Evolutionary conservation across 306 rosid species (phyloP).

Genomic region (Cucumis melo): DNA sequence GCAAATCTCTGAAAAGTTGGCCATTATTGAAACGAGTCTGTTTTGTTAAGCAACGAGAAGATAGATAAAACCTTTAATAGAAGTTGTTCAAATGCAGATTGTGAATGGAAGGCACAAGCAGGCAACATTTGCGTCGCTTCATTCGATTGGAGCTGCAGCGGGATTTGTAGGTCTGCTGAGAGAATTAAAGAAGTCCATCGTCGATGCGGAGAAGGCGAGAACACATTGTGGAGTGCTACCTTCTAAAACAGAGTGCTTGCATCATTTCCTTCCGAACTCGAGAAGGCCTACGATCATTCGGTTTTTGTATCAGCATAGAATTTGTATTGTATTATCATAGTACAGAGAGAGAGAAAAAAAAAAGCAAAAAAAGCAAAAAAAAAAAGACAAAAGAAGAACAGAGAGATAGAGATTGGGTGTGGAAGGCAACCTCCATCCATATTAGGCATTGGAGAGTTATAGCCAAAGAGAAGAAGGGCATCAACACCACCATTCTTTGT

Average conservation of each 20-base stretch:
- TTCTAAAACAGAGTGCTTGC: slow-evolving; percentile 28
- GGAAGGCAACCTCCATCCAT: slow-evolving; percentile 49
- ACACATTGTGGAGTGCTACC: slow-evolving; percentile 78
- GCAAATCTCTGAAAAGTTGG: background rate
- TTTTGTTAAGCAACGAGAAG: background rate
- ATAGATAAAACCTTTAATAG: background rate
- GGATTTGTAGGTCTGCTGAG: slow-evolving; percentile 91
- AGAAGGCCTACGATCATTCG: slow-evolving; percentile 24
- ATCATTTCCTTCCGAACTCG: slow-evolving; percentile 49
- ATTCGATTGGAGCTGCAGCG: slow-evolving; percentile 96
- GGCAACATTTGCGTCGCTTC: slow-evolving; percentile 98
- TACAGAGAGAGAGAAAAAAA: slow-evolving; percentile 12
- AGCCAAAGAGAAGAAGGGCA: slow-evolving; percentile 27
- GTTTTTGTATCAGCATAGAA: slow-evolving; percentile 21
- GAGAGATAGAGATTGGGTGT: slow-evolving; percentile 20
- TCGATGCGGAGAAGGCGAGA: slow-evolving; percentile 93
- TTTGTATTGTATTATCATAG: slow-evolving; percentile 18
- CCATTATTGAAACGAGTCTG: background rate
- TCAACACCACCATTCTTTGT: slow-evolving; percentile 48
- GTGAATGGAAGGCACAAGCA: slow-evolving; percentile 99
- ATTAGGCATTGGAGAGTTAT: slow-evolving; percentile 51
- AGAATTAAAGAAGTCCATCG: slow-evolving; percentile 91
- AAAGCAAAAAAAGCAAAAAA: background rate
- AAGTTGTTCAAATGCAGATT: slow-evolving; percentile 47
- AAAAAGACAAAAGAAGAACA: background rate